phyloP scores from a whole-genome alignment of 805 yeast genomes.

The Aciculoconidium aculeatum region DNA sequence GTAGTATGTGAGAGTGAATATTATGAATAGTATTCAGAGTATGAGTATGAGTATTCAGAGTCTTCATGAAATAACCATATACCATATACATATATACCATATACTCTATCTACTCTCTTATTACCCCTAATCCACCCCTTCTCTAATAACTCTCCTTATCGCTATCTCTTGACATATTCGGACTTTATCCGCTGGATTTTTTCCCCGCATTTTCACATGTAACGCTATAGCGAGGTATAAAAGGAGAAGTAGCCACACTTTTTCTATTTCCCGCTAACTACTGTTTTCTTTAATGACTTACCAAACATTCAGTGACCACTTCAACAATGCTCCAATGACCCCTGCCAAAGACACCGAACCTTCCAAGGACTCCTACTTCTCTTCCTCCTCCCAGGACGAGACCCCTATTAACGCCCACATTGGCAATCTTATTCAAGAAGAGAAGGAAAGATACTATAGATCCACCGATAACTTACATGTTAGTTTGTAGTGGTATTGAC shows the following conservation, averaged over 20 bases:
- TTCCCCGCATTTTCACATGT: no score
- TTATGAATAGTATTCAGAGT: no score
- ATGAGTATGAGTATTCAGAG: no score
- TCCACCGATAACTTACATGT: slow-evolving; percentile 23
- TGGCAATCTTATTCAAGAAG: slow-evolving; percentile 13
- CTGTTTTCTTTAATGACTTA: slow-evolving; percentile 8
- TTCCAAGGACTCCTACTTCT: slow-evolving; percentile 6
- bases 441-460: slow-evolving; percentile 15
- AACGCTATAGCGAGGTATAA: no score
- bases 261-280: background rate
- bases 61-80: no score
- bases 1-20: no score
- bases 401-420: slow-evolving; percentile 8
- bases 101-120: no score
- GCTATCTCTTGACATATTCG: no score
- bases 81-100: no score
- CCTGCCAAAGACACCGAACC: slow-evolving; percentile 8
- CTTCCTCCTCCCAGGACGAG: slow-evolving; percentile 5
- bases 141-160: no score
- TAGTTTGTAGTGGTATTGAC: slow-evolving; percentile 15
- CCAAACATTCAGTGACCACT: slow-evolving; percentile 10
- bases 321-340: slow-evolving; percentile 11
- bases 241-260: slow-evolving; percentile 1
- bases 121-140: no score
- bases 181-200: no score